Evolutionary conservation across 1,284 basidiomycete genomes (phyloP).

Genomic region (Pholiota adiposa): DNA sequence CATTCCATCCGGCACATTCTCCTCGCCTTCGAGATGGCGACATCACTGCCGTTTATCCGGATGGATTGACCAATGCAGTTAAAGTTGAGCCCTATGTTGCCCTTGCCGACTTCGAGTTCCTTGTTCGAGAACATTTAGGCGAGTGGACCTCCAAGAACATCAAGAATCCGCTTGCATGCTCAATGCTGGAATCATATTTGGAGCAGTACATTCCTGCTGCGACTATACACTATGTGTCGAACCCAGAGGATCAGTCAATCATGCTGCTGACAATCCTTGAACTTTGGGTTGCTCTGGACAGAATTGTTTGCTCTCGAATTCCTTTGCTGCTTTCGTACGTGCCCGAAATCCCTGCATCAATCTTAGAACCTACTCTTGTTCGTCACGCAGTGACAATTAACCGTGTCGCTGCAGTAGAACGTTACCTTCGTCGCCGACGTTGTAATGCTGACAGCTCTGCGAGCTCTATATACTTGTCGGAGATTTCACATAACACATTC

Average conservation of each 20-base stretch:
- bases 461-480: conserved; percentile 9
- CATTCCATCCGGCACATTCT: conserved; percentile 19
- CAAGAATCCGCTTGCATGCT: conserved; percentile 12
- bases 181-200: conserved; percentile 27
- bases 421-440: conserved; percentile 8
- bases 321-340: conserved; percentile 46
- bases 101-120: conserved; percentile 40
- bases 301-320: conserved; percentile 32
- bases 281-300: conserved; percentile 51
- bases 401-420: conserved; percentile 8
- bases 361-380: conserved; percentile 45
- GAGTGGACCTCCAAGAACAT: conserved; percentile 30
- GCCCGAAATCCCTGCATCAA: conserved; percentile 42
- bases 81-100: conserved; percentile 23
- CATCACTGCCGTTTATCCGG: conserved; percentile 1
- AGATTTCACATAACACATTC: not conserved
- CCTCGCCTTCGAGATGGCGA: not conserved
- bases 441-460: not conserved
- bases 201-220: conserved; percentile 10
- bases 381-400: conserved; percentile 22
- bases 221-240: conserved; percentile 31
- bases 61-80: conserved; percentile 13
- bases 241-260: conserved; percentile 46
- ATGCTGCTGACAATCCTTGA: conserved; percentile 47
- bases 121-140: conserved; percentile 33